Conservation (phyloP, 2,329 filamentous ascomycete species). For the Paecilomyces formosus region DNA sequence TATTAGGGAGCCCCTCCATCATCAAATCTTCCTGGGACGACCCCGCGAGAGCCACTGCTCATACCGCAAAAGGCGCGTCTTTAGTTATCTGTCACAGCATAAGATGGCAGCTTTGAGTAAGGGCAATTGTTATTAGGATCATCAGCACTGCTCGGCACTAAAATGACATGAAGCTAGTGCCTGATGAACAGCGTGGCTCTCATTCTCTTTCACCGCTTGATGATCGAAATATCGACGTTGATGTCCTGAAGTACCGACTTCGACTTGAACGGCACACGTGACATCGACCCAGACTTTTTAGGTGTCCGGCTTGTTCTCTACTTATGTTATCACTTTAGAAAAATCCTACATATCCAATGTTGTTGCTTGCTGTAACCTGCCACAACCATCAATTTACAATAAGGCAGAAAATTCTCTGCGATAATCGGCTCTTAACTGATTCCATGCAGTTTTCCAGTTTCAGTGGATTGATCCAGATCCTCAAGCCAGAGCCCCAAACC, state of each 20-base stretch:
- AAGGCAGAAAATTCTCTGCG: neutral
- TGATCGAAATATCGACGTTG: neutral
- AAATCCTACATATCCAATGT: neutral
- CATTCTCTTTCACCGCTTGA: neutral
- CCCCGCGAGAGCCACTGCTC: neutral
- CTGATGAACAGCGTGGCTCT: neutral
- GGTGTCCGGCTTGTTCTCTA: neutral
- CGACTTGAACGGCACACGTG: neutral
- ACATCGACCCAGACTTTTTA: neutral
- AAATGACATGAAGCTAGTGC: neutral
- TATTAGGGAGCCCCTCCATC: neutral
- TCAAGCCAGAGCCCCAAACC: neutral
- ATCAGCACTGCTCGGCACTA: neutral
- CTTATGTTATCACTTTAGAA: neutral
- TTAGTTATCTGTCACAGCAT: neutral
- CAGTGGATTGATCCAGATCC: neutral
- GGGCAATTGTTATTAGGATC: neutral
- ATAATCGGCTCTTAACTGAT: neutral
- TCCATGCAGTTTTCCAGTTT: neutral
- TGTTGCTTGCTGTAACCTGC: neutral
- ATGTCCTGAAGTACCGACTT: neutral
- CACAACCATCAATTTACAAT: neutral
- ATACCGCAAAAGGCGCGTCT: neutral
- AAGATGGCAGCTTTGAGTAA: neutral
- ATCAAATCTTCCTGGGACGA: neutral